These are phyloP conservation scores for Aspergillus udagawae DNA, from an alignment of 2,329 filamentous ascomycete genomes.

Conservation along the genomic window DNA sequence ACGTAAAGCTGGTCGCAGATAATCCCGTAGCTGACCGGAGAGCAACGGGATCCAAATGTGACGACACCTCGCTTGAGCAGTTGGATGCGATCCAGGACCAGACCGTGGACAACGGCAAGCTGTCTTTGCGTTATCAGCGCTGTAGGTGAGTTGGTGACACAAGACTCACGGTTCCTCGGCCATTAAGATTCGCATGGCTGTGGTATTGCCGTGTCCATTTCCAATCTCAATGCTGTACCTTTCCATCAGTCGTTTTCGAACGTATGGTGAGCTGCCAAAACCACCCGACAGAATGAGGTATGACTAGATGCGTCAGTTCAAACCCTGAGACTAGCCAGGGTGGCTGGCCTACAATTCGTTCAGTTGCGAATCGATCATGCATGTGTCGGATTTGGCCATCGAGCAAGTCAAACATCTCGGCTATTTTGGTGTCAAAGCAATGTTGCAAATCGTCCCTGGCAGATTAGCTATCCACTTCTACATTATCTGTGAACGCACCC, in stretches of 20 bases:
- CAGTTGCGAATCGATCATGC: conserved; percentile 18
- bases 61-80: conserved; percentile 22
- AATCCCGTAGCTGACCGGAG: conserved; percentile 35
- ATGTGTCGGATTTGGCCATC: conserved; percentile 23
- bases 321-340: neutral
- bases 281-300: conserved; percentile 33
- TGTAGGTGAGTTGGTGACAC: too few relatives aligned
- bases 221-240: conserved; percentile 16
- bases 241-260: conserved; percentile 21
- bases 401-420: conserved; percentile 27
- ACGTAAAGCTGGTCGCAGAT: conserved; percentile 30
- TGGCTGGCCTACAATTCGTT: conserved; percentile 23
- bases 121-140: conserved; percentile 14
- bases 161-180: conserved; percentile 29
- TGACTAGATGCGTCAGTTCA: conserved; percentile 10
- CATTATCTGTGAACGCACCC: neutral
- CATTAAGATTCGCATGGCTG: conserved; percentile 24
- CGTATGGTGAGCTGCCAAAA: conserved; percentile 30
- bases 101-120: conserved; percentile 31
- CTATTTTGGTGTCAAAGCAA: conserved; percentile 21
- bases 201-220: conserved; percentile 12
- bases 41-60: conserved; percentile 29
- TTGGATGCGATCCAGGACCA: conserved; percentile 32
- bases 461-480: neutral
- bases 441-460: conserved; percentile 16